Evolutionary conservation across 2,329 filamentous ascomycete species (phyloP).

Genomic region (Saccharata proteae): DNA sequence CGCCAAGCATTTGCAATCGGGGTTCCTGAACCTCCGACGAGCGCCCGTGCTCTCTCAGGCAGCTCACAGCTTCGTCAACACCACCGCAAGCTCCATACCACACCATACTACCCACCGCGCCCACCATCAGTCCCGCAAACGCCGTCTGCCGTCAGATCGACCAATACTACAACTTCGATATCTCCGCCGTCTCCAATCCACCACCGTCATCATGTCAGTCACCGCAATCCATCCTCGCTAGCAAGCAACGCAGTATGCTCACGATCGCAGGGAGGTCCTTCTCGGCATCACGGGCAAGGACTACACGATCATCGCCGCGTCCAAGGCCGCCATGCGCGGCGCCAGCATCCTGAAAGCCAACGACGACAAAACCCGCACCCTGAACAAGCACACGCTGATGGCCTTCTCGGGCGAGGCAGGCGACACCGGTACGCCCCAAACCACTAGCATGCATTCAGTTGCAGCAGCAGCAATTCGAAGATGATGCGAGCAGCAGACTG

Average conservation of each 20-base stretch:
- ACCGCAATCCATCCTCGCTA: constrained; percentile 2
- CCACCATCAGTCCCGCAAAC: no score
- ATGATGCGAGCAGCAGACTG: neutral
- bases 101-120: neutral
- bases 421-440: constrained; percentile 60
- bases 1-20: constrained; percentile 7
- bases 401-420: constrained; percentile 93
- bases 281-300: constrained; percentile 98
- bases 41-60: constrained; percentile 3
- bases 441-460: constrained; percentile 9
- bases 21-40: constrained; percentile 8
- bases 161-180: no score
- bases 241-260: no score
- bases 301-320: constrained; percentile 95
- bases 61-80: constrained; percentile 8
- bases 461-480: no score
- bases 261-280: constrained; percentile 84
- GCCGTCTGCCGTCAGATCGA: no score
- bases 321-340: constrained; percentile 96
- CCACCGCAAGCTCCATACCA: constrained; percentile 4
- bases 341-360: constrained; percentile 87
- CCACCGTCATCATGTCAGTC: constrained; percentile 7
- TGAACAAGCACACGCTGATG: constrained; percentile 92
- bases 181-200: neutral
- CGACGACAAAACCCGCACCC: constrained; percentile 88